Base-by-base conservation (phyloP, 2,329 filamentous ascomycete genomes). In the Clonostachys rosea region DNA sequence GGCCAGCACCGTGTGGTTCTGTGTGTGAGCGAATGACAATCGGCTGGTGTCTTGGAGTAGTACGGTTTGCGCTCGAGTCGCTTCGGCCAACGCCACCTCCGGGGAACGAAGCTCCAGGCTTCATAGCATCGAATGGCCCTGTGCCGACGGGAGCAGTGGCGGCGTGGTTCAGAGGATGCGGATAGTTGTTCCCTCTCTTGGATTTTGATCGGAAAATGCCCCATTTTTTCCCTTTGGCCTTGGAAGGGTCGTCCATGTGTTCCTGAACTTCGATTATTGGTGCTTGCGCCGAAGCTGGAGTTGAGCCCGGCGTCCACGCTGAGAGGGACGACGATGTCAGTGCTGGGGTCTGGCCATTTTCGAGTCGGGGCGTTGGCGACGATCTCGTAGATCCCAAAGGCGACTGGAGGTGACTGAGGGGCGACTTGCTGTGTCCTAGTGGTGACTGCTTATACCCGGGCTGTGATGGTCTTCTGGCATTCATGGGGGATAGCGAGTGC, bases 211-310 rank as follows among this genome's bases (percentile, higher is more conserved):
- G 46, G 48, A 86, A 81, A n/a, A 84, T 57, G 47, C 76, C 82
- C 69, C 80, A 80, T 62, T 76, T 81, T 18, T 76, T 73, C 3
- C 72, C 67, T 62, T 77, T 83, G 40, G 72, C 68, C 53, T 69
- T 73, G 36, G 67, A 42, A n/a, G 49, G 10, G 14, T 47, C 42
- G 13, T 49, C 47, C 24, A 13, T 30, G 35, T 12, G 18, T 35
- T 13, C 7, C 16, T 35, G 43, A 43, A 18, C 36, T 39, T 39
- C 36, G 36, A 18, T n/a, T 18, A 18, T 39, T 18, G 36, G 14
- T n/a, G 10, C 18, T 56, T 53, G 13, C 49, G n/a, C 46, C 48
- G 50, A 34, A 53, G 48, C 48, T 47, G 51, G 16, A 47, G 51
- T 40, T 56, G 51, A 30, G 24, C 24, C 24, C 24, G 24, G 24